A percentile compares a stretch with the other conserved stretches of the same genome.
Evolutionary conservation across 306 rosid genomes (phyloP).

Genomic region (Dalbergia cultrata): DNA sequence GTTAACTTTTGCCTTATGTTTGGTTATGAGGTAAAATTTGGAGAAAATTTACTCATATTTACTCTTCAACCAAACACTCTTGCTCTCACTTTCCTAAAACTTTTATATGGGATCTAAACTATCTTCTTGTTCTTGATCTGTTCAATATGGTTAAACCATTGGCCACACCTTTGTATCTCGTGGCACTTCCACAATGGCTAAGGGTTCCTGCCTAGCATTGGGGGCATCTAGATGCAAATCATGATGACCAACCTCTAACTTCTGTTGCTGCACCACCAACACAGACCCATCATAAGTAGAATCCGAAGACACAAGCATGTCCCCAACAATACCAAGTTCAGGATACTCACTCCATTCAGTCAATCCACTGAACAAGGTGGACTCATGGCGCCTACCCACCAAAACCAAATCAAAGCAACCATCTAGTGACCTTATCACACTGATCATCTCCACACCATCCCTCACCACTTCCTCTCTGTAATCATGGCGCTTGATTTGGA

Average conservation of each 20-base stretch:
- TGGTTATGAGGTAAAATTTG: no score
- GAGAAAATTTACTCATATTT: no score
- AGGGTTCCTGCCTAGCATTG: neutral
- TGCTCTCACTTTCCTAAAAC: neutral
- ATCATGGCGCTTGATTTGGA: slow-evolving; percentile 32
- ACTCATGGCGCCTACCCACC: slow-evolving; percentile 68
- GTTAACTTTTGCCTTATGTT: no score
- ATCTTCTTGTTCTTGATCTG: neutral
- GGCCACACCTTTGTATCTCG: neutral
- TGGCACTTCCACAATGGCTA: slow-evolving; percentile 27
- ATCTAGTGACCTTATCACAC: slow-evolving; percentile 48
- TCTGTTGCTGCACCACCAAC: slow-evolving; percentile 71
- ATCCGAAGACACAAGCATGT: slow-evolving; percentile 60
- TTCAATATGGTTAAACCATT: neutral
- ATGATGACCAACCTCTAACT: neutral
- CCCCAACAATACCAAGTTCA: slow-evolving; percentile 69
- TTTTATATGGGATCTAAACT: neutral
- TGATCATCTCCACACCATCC: slow-evolving; percentile 58
- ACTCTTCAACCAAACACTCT: no score
- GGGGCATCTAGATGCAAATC: neutral
- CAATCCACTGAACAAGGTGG: slow-evolving; percentile 58
- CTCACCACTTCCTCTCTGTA: slow-evolving; percentile 54
- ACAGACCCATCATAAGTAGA: slow-evolving; percentile 50
- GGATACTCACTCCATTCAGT: slow-evolving; percentile 69
- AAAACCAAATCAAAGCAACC: slow-evolving; percentile 55